Base-by-base conservation (phyloP, 768 basidiomycete genomes). In the Amanita rimosa region DNA sequence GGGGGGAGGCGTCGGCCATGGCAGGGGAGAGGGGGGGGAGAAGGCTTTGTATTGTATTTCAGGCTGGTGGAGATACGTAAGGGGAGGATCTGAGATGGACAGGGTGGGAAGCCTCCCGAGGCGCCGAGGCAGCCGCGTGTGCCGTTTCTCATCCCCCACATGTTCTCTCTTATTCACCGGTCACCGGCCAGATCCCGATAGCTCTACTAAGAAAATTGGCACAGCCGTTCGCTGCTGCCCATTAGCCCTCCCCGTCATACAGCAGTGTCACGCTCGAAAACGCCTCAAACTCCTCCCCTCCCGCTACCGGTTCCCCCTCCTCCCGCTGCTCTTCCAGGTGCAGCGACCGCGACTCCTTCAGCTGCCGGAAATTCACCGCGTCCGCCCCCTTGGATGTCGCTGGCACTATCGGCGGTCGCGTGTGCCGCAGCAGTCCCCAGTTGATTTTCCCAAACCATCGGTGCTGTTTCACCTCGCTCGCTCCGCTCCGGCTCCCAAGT, bases 391-490 rank as follows among this genome's bases (percentile, higher is more conserved):
- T 88, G 36, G 84, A 85, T 52, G 74, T 70, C 39, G 79, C 72
- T 40, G 90, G 91, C 22, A 90, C 72, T 56, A 94, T 95, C 69
- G 96, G 96, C 47, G 96, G 96, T 61, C 81, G 82, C 56, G 80
- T 84, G 66, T 98, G 86, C 57, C 96, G 76, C 62, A 99, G 67
- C 49, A 99, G 72, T 19, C 95, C 96, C 96, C 95, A 99, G 68
- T 91, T 94, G 61, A 95, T 82, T 58, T 91, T 92, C 24, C 72
- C 70, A 70, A 99, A 99, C 96, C 96, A 99, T 63, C 90, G 93
- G 76, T 98, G 96, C 50, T 88, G 84, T 71, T 98, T 99, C 58
- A 99, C 93, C 67, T 99, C 96, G 61, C 92, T 95, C 49, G 96
- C 96, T 22, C 96, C 96, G 56, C 83, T 91, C 66, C 78, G 83